A percentile compares a stretch with the other conserved stretches of the same genome.
Conservation (phyloP, 495 filamentous ascomycete species). For the Venustampulla echinocandica region DNA sequence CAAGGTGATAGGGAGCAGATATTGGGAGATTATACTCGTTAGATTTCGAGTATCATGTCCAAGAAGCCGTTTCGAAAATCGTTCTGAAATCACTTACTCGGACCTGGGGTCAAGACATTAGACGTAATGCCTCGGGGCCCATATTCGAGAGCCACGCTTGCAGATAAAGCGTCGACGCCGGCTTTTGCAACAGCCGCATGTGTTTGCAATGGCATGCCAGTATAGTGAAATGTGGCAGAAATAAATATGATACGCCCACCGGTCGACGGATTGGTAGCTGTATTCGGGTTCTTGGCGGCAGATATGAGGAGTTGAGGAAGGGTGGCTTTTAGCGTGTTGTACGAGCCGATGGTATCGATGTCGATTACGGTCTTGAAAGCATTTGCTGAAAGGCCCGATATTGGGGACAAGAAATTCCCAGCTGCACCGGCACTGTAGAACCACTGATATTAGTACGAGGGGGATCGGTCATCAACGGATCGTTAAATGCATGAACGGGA, state of each 20-base stretch:
- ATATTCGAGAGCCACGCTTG: constrained; percentile 70
- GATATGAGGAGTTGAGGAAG: constrained; percentile 70
- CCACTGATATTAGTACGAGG: too few species aligned
- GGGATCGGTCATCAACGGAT: constrained; percentile 13
- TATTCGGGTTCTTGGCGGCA: constrained; percentile 48
- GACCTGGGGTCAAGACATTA: constrained; percentile 79
- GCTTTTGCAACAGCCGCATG: constrained; percentile 90
- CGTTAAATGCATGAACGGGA: not conserved
- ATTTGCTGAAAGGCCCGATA: constrained; percentile 70
- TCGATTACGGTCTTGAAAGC: constrained; percentile 95
- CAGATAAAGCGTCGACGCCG: constrained; percentile 73
- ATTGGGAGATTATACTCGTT: not conserved
- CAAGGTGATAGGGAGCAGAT: too few species aligned
- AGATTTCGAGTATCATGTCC: not conserved
- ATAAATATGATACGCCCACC: constrained; percentile 84
- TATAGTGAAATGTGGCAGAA: constrained; percentile 84
- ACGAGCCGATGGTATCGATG: constrained; percentile 89
- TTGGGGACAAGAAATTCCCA: constrained; percentile 90
- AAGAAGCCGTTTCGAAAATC: not conserved
- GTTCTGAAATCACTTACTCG: constrained; percentile 37
- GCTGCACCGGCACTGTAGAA: constrained; percentile 74
- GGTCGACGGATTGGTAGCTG: constrained; percentile 39
- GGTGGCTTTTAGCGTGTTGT: constrained; percentile 89
- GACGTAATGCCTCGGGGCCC: constrained; percentile 82
- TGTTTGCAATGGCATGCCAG: constrained; percentile 69